Evolutionary conservation across 495 filamentous ascomycete species (phyloP).

Genomic region (Lophium mytilinum): DNA sequence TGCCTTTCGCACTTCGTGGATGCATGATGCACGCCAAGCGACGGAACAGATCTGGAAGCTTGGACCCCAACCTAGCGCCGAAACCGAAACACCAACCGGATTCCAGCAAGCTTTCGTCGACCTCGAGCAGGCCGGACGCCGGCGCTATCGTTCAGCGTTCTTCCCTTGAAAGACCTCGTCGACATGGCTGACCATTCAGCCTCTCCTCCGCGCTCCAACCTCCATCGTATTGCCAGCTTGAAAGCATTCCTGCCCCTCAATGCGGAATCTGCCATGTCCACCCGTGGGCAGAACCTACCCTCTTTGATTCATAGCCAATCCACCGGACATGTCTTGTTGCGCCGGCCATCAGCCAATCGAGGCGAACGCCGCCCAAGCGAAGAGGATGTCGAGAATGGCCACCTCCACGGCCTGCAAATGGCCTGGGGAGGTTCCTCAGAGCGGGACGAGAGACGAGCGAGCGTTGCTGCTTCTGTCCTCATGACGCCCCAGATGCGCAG

Average conservation of each 20-base stretch:
- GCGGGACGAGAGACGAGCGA: slow-evolving; percentile 28
- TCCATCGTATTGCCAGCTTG: slow-evolving; percentile 26
- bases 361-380: slow-evolving; percentile 15
- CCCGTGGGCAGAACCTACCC: slow-evolving; percentile 32
- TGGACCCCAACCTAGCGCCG: too few relatives aligned
- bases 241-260: slow-evolving; percentile 33
- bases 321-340: not conserved
- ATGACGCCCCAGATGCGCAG: slow-evolving; percentile 64
- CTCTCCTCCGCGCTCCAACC: not conserved
- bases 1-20: too few relatives aligned
- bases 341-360: slow-evolving; percentile 11
- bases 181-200: not conserved
- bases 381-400: slow-evolving; percentile 21
- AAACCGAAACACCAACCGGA: too few relatives aligned
- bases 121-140: too few relatives aligned
- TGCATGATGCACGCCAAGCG: too few relatives aligned
- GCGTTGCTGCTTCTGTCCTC: slow-evolving; percentile 40
- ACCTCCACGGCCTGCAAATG: slow-evolving; percentile 6
- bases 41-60: too few relatives aligned
- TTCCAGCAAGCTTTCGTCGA: too few relatives aligned
- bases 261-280: slow-evolving; percentile 24
- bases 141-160: too few relatives aligned
- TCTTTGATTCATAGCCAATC: slow-evolving; percentile 10
- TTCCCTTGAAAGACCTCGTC: too few relatives aligned
- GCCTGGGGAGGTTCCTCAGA: slow-evolving; percentile 3